Evolutionary conservation across 2,329 filamentous ascomycete species (phyloP).

Genomic region (Trichoderma gracile): DNA sequence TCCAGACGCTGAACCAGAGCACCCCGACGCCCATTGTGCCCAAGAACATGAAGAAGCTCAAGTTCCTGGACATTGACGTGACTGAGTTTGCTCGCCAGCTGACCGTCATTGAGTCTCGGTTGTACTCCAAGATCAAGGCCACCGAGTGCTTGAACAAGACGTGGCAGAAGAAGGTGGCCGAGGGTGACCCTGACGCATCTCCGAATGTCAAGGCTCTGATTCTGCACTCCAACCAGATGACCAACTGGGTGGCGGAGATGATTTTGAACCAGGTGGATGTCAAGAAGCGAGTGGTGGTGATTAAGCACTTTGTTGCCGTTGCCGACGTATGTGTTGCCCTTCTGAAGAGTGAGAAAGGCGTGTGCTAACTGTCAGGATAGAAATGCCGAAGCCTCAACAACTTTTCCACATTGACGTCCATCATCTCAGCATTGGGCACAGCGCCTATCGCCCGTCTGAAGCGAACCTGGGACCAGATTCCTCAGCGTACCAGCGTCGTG

Average conservation of each 20-base stretch:
- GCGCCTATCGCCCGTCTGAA: slow-evolving; percentile 92
- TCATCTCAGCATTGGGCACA: slow-evolving; percentile 92
- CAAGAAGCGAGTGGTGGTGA: slow-evolving; percentile 93
- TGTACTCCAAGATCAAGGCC: slow-evolving; percentile 94
- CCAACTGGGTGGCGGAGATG: slow-evolving; percentile 99
- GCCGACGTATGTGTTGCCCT: slow-evolving; percentile 71
- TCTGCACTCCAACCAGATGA: slow-evolving; percentile 96
- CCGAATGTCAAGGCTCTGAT: slow-evolving; percentile 96
- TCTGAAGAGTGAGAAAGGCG: background rate
- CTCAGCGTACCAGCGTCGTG: slow-evolving; percentile 74
- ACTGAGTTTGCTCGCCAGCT: slow-evolving; percentile 96
- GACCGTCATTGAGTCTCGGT: slow-evolving; percentile 91
- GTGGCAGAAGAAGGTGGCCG: slow-evolving; percentile 92
- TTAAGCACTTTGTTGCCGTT: slow-evolving; percentile 96
- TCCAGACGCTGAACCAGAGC: slow-evolving; percentile 80
- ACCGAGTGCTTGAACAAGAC: slow-evolving; percentile 98
- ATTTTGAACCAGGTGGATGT: slow-evolving; percentile 92
- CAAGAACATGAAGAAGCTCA: slow-evolving; percentile 99
- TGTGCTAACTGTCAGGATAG: slow-evolving; percentile 46
- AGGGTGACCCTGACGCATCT: slow-evolving; percentile 80
- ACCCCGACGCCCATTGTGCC: slow-evolving; percentile 88
- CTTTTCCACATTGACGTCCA: slow-evolving; percentile 95
- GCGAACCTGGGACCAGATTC: slow-evolving; percentile 92
- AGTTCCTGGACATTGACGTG: slow-evolving; percentile 95
- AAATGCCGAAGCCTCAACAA: slow-evolving; percentile 95